phyloP scores from a whole-genome alignment of 768 basidiomycete species.

The Psilocybe sp. region DNA sequence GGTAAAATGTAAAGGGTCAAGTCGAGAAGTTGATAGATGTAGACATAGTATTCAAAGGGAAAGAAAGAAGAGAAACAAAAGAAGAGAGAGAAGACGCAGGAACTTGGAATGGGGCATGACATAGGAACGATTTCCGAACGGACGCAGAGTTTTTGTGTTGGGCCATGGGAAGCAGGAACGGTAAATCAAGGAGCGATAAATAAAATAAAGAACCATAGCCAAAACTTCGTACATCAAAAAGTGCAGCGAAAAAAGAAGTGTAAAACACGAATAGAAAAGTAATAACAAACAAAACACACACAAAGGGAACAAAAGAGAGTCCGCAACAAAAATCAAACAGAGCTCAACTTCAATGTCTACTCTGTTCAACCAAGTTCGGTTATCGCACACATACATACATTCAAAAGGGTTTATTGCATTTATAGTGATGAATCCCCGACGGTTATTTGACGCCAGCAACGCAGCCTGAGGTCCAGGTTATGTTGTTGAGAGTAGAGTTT shows the following conservation, averaged over 20 bases:
- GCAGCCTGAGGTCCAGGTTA: no score
- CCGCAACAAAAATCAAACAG: neutral
- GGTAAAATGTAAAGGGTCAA: no score
- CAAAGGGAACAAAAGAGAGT: neutral
- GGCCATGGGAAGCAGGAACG: neutral
- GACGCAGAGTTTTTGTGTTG: no score
- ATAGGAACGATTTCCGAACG: no score
- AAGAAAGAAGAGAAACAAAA: neutral
- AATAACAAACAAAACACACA: neutral
- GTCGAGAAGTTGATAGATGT: neutral
- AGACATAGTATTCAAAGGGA: neutral
- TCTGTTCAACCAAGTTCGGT: no score
- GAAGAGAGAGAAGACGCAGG: neutral
- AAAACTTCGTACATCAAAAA: neutral
- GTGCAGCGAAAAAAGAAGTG: neutral
- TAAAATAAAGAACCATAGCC: neutral
- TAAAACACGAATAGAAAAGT: no score
- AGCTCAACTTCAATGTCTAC: neutral
- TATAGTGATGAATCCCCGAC: no score
- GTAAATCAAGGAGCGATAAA: neutral
- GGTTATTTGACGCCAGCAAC: no score
- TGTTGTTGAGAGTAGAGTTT: no score
- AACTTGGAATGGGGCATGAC: neutral
- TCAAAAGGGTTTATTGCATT: no score
- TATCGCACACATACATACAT: no score